Conservation (phyloP, 352 stramenopile species). For the Pythium folliculosum region DNA sequence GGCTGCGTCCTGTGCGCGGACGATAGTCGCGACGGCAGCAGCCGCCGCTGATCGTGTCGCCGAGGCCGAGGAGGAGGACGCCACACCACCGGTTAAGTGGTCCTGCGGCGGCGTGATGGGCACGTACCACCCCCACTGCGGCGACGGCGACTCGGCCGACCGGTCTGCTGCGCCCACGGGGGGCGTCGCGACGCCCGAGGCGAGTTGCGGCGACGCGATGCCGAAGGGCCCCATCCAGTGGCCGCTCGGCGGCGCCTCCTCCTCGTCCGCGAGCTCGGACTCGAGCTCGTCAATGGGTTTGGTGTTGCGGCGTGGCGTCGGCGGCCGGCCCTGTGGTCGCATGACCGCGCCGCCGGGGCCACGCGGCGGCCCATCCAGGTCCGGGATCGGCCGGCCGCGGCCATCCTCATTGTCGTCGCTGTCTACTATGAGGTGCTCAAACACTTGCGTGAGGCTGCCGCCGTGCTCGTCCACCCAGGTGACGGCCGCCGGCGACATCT, state of each 20-base stretch:
- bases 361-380: slow-evolving; percentile 24
- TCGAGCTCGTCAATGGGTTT: slow-evolving; percentile 2
- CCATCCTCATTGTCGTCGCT: slow-evolving; percentile 34
- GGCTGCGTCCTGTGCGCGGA: neutral
- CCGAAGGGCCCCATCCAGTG: slow-evolving; percentile 26
- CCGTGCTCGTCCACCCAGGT: slow-evolving; percentile 86
- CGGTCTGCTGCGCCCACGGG: slow-evolving; percentile 16
- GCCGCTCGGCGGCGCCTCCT: neutral
- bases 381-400: neutral
- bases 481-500: slow-evolving; percentile 60
- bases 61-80: slow-evolving; percentile 7
- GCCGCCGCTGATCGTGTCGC: neutral
- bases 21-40: neutral
- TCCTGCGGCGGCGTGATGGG: slow-evolving; percentile 83
- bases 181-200: neutral
- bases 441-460: slow-evolving; percentile 76
- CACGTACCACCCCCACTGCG: slow-evolving; percentile 88
- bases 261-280: neutral
- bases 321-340: slow-evolving; percentile 8
- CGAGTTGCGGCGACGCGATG: slow-evolving; percentile 17
- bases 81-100: slow-evolving; percentile 21
- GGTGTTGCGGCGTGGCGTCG: slow-evolving; percentile 3
- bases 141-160: slow-evolving; percentile 73
- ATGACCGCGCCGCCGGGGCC: neutral
- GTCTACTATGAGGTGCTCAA: slow-evolving; percentile 39